Evolutionary conservation across 1,284 basidiomycete genomes (phyloP).

Genomic region (Gomphus bonarii): DNA sequence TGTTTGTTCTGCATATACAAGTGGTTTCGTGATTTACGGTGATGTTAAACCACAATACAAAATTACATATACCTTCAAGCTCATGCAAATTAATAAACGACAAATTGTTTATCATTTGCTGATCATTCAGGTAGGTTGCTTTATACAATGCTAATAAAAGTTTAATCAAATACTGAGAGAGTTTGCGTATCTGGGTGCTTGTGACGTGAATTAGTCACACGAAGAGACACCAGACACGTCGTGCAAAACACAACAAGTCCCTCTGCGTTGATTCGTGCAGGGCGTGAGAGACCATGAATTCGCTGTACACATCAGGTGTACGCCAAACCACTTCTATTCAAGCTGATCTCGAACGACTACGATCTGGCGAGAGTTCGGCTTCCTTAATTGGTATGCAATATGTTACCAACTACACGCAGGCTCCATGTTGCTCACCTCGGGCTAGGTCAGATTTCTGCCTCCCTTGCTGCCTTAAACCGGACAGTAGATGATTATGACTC

Average conservation of each 20-base stretch:
- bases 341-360: conserved; percentile 74
- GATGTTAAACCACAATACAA: no score
- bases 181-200: background rate
- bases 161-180: no score
- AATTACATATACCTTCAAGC: no score
- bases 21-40: no score
- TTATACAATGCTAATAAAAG: no score
- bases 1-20: conserved; percentile 1
- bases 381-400: conserved; percentile 69
- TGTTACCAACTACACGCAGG: background rate
- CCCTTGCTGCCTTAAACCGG: conserved; percentile 82
- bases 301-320: conserved; percentile 86
- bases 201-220: background rate
- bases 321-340: conserved; percentile 85
- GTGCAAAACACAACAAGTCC: background rate
- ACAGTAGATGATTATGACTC: conserved; percentile 95
- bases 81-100: no score
- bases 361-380: conserved; percentile 69
- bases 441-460: conserved; percentile 90
- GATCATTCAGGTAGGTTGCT: no score
- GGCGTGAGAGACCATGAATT: conserved; percentile 59
- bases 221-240: background rate
- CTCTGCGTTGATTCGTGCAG: background rate
- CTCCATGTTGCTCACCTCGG: background rate
- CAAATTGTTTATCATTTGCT: no score